Conservation (phyloP, 768 basidiomycete genomes). For the Piloderma croceum region DNA sequence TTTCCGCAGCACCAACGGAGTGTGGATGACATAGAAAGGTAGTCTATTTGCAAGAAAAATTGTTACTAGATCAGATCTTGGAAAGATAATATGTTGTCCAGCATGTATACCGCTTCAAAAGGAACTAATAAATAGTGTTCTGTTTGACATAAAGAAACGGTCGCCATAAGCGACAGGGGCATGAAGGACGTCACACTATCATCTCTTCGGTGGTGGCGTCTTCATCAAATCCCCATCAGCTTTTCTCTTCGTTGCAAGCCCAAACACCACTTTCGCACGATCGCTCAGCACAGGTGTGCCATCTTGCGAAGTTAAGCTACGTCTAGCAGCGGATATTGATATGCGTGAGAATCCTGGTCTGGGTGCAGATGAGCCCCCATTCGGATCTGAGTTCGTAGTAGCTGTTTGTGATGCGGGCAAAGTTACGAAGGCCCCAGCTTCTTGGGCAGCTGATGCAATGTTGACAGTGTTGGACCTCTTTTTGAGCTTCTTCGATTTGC, state of each 20-base stretch:
- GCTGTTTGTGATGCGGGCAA: slow-evolving; percentile 61
- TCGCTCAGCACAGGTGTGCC: slow-evolving; percentile 59
- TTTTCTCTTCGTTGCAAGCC: slow-evolving; percentile 76
- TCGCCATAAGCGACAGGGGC: no score
- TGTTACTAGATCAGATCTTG: no score
- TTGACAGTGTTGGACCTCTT: slow-evolving; percentile 71
- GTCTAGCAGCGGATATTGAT: slow-evolving; percentile 47
- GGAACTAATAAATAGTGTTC: no score
- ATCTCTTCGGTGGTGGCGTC: slow-evolving; percentile 66
- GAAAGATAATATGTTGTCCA: no score
- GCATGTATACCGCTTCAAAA: no score
- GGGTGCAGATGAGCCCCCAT: slow-evolving; percentile 68
- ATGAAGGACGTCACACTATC: no score
- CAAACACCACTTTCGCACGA: slow-evolving; percentile 70
- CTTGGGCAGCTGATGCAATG: slow-evolving; percentile 38
- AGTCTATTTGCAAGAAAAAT: no score
- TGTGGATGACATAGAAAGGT: no score
- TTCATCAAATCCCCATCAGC: slow-evolving; percentile 64
- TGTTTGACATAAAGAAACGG: no score
- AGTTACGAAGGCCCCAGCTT: slow-evolving; percentile 68
- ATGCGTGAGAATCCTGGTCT: slow-evolving; percentile 77
- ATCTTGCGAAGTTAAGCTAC: no score
- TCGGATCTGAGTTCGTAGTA: slow-evolving; percentile 15
- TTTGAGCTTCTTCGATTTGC: slow-evolving; percentile 76
- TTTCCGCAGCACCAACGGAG: no score